phyloP scores from a whole-genome alignment of 2,329 filamentous ascomycete species.

The Sporothrix mexicana region DNA sequence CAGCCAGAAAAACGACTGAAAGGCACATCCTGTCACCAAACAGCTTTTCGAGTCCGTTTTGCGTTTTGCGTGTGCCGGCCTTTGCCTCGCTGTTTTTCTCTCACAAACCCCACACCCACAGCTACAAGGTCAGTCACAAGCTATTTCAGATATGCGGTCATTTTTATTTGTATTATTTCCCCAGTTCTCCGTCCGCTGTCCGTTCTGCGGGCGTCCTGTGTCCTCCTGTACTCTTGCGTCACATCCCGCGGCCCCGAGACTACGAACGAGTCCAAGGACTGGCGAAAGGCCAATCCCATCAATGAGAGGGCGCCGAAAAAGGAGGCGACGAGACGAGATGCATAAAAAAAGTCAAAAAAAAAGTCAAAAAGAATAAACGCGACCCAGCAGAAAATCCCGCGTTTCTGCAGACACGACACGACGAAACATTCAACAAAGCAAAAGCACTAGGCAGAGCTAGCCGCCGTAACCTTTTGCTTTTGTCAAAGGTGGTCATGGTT shows the following conservation, averaged over 20 bases:
- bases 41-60: too few relatives aligned
- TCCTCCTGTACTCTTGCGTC: conserved; percentile 16
- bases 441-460: conserved; percentile 30
- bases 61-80: conserved; percentile 21
- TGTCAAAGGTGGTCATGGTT: background rate
- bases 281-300: conserved; percentile 8
- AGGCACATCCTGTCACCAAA: conserved; percentile 17
- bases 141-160: background rate
- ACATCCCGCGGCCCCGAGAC: conserved; percentile 14
- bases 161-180: conserved; percentile 12
- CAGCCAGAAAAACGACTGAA: background rate
- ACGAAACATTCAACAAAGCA: conserved; percentile 3
- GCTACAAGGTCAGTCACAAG: conserved; percentile 29
- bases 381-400: conserved; percentile 33
- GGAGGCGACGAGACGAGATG: background rate
- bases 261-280: background rate
- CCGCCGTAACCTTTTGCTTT: conserved; percentile 30
- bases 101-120: conserved; percentile 6
- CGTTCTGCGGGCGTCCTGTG: background rate
- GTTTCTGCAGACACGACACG: conserved; percentile 27
- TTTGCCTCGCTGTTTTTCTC: conserved; percentile 27
- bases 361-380: background rate
- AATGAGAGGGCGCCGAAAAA: conserved; percentile 14
- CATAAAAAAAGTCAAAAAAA: background rate
- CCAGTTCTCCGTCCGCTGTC: conserved; percentile 4